Evolutionary conservation across 108 stramenopile species (phyloP).

Genomic region (Pseudonitzschia delicatissima): DNA sequence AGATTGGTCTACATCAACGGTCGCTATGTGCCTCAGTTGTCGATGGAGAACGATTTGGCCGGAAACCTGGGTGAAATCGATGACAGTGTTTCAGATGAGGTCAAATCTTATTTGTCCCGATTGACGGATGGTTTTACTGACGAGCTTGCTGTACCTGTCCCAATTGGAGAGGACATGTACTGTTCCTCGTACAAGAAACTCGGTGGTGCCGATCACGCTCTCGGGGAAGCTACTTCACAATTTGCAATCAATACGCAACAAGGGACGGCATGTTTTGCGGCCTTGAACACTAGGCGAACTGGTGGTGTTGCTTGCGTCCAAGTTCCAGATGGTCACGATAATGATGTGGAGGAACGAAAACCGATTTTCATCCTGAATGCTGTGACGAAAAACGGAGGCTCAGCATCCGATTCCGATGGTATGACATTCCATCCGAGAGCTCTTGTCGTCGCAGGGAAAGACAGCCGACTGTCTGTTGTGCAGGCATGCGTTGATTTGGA

Average conservation of each 20-base stretch:
- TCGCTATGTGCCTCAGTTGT: conserved; percentile 65
- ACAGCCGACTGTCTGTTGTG: conserved; percentile 55
- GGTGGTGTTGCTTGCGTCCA: conserved; percentile 71
- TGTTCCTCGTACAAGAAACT: conserved; percentile 61
- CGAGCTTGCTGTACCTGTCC: conserved; percentile 73
- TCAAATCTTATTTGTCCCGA: conserved; percentile 49
- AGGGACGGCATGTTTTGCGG: conserved; percentile 88
- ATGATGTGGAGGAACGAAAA: conserved; percentile 16
- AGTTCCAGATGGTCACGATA: conserved; percentile 22
- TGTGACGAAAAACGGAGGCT: conserved; percentile 62
- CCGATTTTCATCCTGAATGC: conserved; percentile 81
- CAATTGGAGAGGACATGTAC: conserved; percentile 44
- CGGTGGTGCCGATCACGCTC: conserved; percentile 74
- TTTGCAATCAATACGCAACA: conserved; percentile 90
- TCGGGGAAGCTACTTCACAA: conserved; percentile 79
- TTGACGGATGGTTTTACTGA: conserved; percentile 90
- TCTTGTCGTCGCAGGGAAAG: conserved; percentile 63
- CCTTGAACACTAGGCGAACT: conserved; percentile 77
- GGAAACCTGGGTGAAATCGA: conserved; percentile 45
- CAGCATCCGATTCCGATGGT: conserved; percentile 30
- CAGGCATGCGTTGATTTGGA: conserved; percentile 80
- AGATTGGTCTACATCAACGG: conserved; percentile 88
- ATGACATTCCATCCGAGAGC: conserved; percentile 79
- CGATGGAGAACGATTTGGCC: conserved; percentile 53
- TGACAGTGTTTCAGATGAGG: conserved; percentile 35